Base-by-base conservation (phyloP, 2,329 filamentous ascomycete genomes). In the Apiospora pterosperma region DNA sequence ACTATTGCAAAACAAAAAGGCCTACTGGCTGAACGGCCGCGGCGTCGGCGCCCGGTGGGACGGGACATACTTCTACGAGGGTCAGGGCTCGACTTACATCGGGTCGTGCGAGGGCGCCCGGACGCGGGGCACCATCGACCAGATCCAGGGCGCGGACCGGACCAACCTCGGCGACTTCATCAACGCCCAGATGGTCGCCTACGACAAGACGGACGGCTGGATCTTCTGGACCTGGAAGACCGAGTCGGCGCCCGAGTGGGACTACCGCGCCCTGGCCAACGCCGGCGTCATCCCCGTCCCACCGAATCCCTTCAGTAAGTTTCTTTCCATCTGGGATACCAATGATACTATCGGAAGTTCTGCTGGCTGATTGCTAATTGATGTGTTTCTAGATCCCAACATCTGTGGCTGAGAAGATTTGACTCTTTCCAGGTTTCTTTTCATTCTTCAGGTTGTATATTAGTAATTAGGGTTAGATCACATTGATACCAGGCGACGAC, bases 211-310 rank as follows among this genome's bases (percentile, higher is more conserved):
- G 0, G 90, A 88, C 86, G 91, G 91, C 28, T 93, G 91, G 91
- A 92, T 93, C 71, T 93, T 93, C 74, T 93, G 91, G 91, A 92
- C 90, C 5, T 93, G 91, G 91, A 82, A 88, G 74, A 92, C 90
- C 14, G 91, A 93, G 77, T 82, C 76, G 60, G 87, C 88, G n/a
- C 81, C 84, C 41, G 91, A 93, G 77, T 93, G 91, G 90, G 92
- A 89, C 74, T 91, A 89, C 79, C 83, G 88, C 73, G 79, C 64
- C 34, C 42, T 68, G 62, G 62, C 64, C 19, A 66, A 69, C 23
- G 67, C 62, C 19, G 66, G 67, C 10, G 44, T 70, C 39, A 66
- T 70, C 38, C 64, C 65, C 2, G 61, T 65, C 34, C 64, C 66
- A 5, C 52, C 65, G 23, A 60, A 59, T 8, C 48, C 62, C 38